A percentile compares a stretch with the other conserved stretches of the same genome.
Evolutionary conservation across 2,329 filamentous ascomycete species (phyloP).

Genomic region (Talaromyces sp.): DNA sequence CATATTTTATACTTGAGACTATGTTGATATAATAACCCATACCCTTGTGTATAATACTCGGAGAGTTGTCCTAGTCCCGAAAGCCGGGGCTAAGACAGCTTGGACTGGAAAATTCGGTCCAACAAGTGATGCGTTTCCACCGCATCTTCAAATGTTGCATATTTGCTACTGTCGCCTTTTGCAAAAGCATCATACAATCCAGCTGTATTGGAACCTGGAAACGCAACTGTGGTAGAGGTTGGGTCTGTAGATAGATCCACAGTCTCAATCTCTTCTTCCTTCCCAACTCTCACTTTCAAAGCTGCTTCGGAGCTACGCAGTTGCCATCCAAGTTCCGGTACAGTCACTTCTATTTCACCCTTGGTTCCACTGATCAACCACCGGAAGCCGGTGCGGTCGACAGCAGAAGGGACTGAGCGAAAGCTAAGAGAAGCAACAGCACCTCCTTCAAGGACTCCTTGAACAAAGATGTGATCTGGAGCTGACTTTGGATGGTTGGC

Average conservation of each 20-base stretch:
- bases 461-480: slow-evolving; percentile 5
- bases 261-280: not conserved
- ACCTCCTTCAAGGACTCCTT: slow-evolving; percentile 4
- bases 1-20: too few species aligned
- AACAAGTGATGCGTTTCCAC: slow-evolving; percentile 2
- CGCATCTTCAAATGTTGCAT: slow-evolving; percentile 4
- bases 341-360: slow-evolving; percentile 6
- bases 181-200: slow-evolving; percentile 6
- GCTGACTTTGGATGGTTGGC: not conserved
- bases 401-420: not conserved
- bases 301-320: not conserved
- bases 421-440: slow-evolving; percentile 5
- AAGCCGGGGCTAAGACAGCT: not conserved
- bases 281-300: slow-evolving; percentile 1
- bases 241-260: not conserved
- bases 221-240: not conserved
- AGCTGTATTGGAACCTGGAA: not conserved
- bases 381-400: slow-evolving; percentile 1
- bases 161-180: not conserved
- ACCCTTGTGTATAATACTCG: too few species aligned
- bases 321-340: slow-evolving; percentile 3
- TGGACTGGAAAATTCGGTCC: slow-evolving; percentile 1
- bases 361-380: slow-evolving; percentile 10
- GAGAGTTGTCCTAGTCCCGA: too few species aligned
- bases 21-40: too few species aligned